phyloP scores from a whole-genome alignment of 352 stramenopile genomes.

The Phytopythium aichiense region DNA sequence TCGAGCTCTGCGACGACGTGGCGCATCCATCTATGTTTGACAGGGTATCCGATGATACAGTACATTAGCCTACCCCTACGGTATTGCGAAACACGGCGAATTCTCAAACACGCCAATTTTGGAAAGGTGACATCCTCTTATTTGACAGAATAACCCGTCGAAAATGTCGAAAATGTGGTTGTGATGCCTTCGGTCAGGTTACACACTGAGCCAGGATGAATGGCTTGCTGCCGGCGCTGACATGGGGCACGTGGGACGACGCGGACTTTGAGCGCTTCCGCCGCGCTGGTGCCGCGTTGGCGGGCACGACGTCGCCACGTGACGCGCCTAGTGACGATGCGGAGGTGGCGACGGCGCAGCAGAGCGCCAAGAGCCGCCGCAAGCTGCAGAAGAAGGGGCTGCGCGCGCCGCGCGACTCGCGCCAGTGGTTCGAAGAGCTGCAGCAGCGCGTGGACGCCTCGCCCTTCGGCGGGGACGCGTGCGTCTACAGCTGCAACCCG shows the following conservation, averaged over 20 bases:
- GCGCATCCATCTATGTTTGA: conserved; percentile 1
- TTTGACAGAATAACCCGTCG: not conserved
- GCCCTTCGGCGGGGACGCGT: conserved; percentile 23
- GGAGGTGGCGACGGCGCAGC: not conserved
- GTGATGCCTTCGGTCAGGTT: not conserved
- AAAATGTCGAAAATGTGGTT: not conserved
- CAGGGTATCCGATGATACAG: not conserved
- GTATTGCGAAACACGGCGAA: conserved; percentile 8
- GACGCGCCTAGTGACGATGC: not conserved
- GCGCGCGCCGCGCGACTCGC: conserved; percentile 36
- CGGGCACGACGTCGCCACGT: not conserved
- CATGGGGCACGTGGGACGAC: conserved; percentile 77
- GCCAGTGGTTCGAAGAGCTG: conserved; percentile 73
- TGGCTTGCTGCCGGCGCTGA: conserved; percentile 56
- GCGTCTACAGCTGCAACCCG: conserved; percentile 58
- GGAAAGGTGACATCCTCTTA: not conserved
- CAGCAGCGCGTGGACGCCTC: conserved; percentile 48
- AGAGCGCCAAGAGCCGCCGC: conserved; percentile 31
- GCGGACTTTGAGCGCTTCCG: conserved; percentile 15
- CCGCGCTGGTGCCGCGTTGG: not conserved
- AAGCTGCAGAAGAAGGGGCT: conserved; percentile 52
- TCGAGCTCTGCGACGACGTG: not conserved
- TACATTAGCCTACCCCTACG: not conserved
- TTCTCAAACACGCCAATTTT: not conserved
- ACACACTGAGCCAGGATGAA: conserved; percentile 40